Base-by-base conservation (phyloP, 2,329 filamentous ascomycete species). In the Fonsecaea nubica region DNA sequence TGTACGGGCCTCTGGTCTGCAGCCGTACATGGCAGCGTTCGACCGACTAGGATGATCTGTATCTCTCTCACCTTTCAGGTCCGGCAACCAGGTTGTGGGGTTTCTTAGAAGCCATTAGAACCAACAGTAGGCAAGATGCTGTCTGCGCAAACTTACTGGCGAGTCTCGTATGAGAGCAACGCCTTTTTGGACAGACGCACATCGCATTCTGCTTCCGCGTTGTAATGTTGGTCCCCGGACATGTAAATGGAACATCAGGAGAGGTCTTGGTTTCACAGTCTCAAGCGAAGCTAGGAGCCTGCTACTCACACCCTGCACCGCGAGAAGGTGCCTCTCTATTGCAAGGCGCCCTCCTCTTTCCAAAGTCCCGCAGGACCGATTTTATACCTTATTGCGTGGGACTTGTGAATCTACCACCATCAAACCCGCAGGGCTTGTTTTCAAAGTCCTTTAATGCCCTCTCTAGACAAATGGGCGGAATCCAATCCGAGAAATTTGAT, bases 321-420 rank as follows among this genome's bases (percentile, higher is more conserved):
- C 58, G 58, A 30, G 48, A 61, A 61, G 45, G 58, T 61, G 58
- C 58, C 58, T 54, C 58, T 40, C 58, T 25, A 40, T 53, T 32
- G 58, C 58, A 38, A 48, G 45, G 58, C 58, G 25, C 54, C 58
- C 58, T 61, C 58, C 58, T 61, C 58, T 61, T 61, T 61, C 58
- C 48, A 38, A 61, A 48, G 35, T 54, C 58, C 48, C 48, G 15
- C 50, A 21, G n/a, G 45, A 54, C 35, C 58, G 58, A 53, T 38
- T 15, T 18, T 30, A 53, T 10, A 18, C 58, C 58, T 42, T 18
- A 18, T 9, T 3, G 9, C 10, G 18, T 25, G 7, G 18, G 25
- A 25, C 18, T 25, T 45, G 15, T 6, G 18, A 25, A 5, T 12
- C 45, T 2, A 50, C 21, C 4, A 12, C 25, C 7, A 53, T 25